Evolutionary conservation across 306 rosid genomes (phyloP), one percentile per base, ranked within the genome.

Genomic region (Arachis stenosperma): DNA sequence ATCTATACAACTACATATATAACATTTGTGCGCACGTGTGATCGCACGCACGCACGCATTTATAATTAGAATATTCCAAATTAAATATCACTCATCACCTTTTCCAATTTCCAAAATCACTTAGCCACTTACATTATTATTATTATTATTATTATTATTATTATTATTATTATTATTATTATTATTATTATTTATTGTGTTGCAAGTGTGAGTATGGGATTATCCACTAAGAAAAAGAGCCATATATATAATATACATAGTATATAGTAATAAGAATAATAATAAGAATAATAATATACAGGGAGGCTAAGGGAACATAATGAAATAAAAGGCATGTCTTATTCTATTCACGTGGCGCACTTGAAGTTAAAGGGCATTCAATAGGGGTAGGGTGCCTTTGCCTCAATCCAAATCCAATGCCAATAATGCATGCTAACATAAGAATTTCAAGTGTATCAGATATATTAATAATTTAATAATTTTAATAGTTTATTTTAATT

Each of bases 341-440:
- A 57, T 71, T 70, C 62, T 47, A 61, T 51, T 70, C 79, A 65
- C 69, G 83, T 74, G 89, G 84, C 79, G 71, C 69, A 67, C 41
- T 72, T 46, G 42, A 43, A 58, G 48, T 44, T 44, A 8, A 44
- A 5, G 37, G 37, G 37, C 3, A 33, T 33, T 33, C 4, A 33
- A 33, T 33, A 33, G 37, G 37, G 4, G 3, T 2, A 33, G 37
- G 67, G 60, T 48, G 65, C 3, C 41, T 66, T 12, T 10, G 29
- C 54, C 65, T 36, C 60, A 55, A 64, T 6, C 37, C 59, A 75
- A 47, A 47, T 62, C 13, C 61, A 59, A 27, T 60, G 68, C 60
- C 74, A 80, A 67, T 76, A 73, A 81, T 81, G 73, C 6, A 43
- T 71, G 65, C 27, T 78, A 22, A 22, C 27, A 22, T 22, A 22